phyloP scores from a whole-genome alignment of 164 flowering plant species.

The Magnolia kwangsiensis region DNA sequence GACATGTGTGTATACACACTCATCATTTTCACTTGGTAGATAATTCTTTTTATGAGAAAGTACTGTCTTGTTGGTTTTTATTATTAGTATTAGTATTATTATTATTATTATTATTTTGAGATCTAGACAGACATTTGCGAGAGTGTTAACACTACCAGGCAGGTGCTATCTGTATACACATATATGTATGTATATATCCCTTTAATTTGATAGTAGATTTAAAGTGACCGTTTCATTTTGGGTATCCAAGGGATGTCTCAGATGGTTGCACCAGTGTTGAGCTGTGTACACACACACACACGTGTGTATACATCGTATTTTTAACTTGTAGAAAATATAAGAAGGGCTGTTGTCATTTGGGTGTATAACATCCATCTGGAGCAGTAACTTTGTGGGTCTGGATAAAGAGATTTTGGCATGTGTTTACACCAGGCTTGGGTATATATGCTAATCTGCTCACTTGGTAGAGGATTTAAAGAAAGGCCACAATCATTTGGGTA shows the following conservation, averaged over 20 bases:
- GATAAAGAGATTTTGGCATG: conserved; percentile 7
- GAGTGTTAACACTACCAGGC: neutral
- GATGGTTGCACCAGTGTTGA: neutral
- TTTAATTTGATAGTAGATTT: neutral
- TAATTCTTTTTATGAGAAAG: too few relatives aligned
- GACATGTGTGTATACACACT: too few relatives aligned
- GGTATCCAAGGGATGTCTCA: neutral
- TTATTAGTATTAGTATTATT: too few relatives aligned
- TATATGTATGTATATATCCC: neutral
- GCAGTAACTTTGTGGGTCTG: neutral
- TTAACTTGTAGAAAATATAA: too few relatives aligned
- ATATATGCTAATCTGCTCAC: neutral
- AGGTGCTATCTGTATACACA: neutral
- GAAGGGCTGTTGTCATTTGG: neutral
- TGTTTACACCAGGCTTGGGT: neutral
- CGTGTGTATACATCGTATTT: neutral
- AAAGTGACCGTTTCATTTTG: neutral
- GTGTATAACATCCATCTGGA: neutral
- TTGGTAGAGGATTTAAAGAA: neutral
- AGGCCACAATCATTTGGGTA: neutral
- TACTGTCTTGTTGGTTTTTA: neutral
- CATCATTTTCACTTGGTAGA: too few relatives aligned
- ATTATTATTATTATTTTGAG: neutral
- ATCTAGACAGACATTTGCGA: neutral
- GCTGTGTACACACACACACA: neutral